Conservation (phyloP, 2,329 filamentous ascomycete species). For the Ilyonectria mors-panacis region DNA sequence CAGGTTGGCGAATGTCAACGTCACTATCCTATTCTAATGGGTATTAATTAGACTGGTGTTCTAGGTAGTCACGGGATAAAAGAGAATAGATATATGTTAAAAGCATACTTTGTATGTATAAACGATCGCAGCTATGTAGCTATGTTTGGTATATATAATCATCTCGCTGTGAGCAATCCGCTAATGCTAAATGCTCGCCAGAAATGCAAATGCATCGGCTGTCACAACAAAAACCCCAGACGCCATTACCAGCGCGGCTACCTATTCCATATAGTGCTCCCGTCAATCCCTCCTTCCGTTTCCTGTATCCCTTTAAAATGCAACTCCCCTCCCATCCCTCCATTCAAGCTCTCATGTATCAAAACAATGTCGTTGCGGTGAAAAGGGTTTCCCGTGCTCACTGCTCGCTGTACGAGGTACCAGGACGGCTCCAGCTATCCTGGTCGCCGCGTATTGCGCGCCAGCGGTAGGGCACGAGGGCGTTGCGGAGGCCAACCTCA, state of each 20-base stretch:
- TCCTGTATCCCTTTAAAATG: slow-evolving; percentile 24
- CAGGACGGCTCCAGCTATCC: slow-evolving; percentile 41
- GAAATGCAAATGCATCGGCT: slow-evolving; percentile 35
- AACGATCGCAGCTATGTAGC: slow-evolving; percentile 23
- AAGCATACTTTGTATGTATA: slow-evolving; percentile 24
- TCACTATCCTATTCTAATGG: slow-evolving; percentile 26
- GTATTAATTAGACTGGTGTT: too few relatives aligned
- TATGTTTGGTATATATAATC: slow-evolving; percentile 35
- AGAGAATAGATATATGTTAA: background rate
- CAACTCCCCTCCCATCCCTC: background rate
- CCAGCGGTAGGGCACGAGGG: slow-evolving; percentile 48
- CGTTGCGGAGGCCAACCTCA: slow-evolving; percentile 46
- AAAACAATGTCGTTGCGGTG: background rate
- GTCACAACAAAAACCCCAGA: slow-evolving; percentile 31
- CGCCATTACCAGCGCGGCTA: slow-evolving; percentile 36
- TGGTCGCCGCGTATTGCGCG: slow-evolving; percentile 41
- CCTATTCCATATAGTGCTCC: slow-evolving; percentile 25
- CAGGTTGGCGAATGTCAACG: slow-evolving; percentile 26
- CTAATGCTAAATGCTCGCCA: slow-evolving; percentile 31
- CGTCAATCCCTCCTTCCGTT: slow-evolving; percentile 26
- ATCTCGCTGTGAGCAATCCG: slow-evolving; percentile 40
- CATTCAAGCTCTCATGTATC: slow-evolving; percentile 4
- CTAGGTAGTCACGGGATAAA: background rate
- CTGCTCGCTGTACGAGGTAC: slow-evolving; percentile 46
- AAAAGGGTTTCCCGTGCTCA: slow-evolving; percentile 16